Evolutionary conservation across 306 rosid species (phyloP).

Genomic region (Crotalaria pallida): DNA sequence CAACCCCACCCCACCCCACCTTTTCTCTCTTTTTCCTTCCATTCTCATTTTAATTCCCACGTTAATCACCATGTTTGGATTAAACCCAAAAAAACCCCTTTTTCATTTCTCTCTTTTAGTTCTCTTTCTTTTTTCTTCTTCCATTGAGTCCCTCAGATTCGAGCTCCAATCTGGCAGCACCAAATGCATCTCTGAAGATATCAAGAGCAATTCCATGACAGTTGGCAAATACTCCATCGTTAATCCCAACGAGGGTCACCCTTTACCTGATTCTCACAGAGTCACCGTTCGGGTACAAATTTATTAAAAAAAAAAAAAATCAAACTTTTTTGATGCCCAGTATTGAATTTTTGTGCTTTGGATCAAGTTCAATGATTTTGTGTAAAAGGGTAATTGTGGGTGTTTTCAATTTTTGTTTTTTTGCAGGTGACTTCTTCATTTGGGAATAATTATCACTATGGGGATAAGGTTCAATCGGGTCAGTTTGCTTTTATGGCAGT

Average conservation of each 20-base stretch:
- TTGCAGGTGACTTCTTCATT: slow-evolving; percentile 69
- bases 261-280: slow-evolving; percentile 65
- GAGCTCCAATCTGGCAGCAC: slow-evolving; percentile 79
- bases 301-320: not conserved
- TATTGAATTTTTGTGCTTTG: not conserved
- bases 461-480: slow-evolving; percentile 63
- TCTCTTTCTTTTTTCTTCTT: slow-evolving; percentile 36
- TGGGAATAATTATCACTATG: slow-evolving; percentile 68
- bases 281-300: slow-evolving; percentile 76
- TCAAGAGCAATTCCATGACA: slow-evolving; percentile 78
- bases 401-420: not conserved
- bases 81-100: slow-evolving; percentile 14
- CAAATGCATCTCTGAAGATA: slow-evolving; percentile 90
- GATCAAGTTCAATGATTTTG: not conserved
- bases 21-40: not conserved
- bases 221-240: slow-evolving; percentile 74
- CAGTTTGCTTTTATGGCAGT: slow-evolving; percentile 62
- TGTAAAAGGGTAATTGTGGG: not conserved
- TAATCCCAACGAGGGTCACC: slow-evolving; percentile 62
- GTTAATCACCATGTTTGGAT: not conserved
- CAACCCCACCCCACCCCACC: no score
- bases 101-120: slow-evolving; percentile 21
- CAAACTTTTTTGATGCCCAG: not conserved
- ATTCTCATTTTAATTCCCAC: not conserved
- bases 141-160: slow-evolving; percentile 71